phyloP scores from a whole-genome alignment of 2,329 filamentous ascomycete genomes.

The Alternaria triticimaculans region DNA sequence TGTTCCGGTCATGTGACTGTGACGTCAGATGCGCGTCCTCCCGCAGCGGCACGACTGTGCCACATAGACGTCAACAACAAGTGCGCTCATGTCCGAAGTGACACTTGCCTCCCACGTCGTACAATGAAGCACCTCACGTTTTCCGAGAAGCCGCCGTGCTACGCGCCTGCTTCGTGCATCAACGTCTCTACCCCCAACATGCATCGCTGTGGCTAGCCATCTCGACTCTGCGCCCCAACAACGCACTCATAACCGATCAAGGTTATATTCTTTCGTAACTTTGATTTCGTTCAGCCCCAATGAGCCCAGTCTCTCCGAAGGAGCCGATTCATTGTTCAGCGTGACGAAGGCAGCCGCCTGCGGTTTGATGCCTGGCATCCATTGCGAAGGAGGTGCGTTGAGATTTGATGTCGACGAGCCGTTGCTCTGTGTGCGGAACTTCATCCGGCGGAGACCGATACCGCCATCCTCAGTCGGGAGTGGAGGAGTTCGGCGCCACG shows the following conservation, averaged over 20 bases:
- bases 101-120: neutral
- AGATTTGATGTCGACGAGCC: constrained; percentile 27
- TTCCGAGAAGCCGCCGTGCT: neutral
- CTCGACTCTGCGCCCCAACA: neutral
- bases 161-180: neutral
- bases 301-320: constrained; percentile 12
- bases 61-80: neutral
- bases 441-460: constrained; percentile 23
- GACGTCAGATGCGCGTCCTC: constrained; percentile 2
- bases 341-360: constrained; percentile 26
- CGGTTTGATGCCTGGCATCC: constrained; percentile 18
- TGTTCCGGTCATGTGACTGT: neutral
- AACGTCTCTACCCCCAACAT: neutral
- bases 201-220: neutral
- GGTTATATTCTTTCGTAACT: constrained; percentile 28
- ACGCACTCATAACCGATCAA: constrained; percentile 18
- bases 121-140: neutral
- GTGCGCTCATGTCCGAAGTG: neutral
- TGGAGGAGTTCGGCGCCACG: constrained; percentile 16
- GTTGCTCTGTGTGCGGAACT: constrained; percentile 21
- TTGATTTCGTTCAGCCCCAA: constrained; percentile 25
- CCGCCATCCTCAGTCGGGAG: constrained; percentile 12
- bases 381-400: constrained; percentile 18
- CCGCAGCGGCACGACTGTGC: neutral
- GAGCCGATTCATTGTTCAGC: constrained; percentile 19